Percentiles rank a stretch among this genome's conserved stretches.
Conservation (phyloP, 1,139 yeast genomes). For the Kodamaea derodonti region DNA sequence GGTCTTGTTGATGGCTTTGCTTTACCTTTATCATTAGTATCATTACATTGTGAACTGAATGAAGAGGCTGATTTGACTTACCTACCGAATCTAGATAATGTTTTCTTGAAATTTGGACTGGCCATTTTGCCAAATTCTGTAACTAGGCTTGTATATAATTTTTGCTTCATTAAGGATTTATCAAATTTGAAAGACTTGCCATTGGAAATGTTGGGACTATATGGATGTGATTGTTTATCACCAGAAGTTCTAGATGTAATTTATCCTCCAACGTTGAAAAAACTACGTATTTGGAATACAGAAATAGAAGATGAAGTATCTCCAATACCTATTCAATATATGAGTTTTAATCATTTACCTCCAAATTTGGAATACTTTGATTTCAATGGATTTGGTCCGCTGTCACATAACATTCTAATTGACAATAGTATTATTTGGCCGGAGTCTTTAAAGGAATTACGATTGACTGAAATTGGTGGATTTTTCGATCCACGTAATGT, state of each 20-base stretch:
- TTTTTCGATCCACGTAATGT: too few species aligned
- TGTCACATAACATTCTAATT: background rate
- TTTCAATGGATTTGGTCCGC: background rate
- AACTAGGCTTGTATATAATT: background rate
- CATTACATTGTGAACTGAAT: background rate
- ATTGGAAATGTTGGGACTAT: background rate
- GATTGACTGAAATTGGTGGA: background rate
- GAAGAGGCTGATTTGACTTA: background rate
- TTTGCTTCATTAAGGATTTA: background rate
- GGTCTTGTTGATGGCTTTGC: background rate
- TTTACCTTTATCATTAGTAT: background rate
- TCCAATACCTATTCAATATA: background rate
- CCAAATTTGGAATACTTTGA: background rate
- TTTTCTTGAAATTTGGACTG: background rate
- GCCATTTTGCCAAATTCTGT: background rate
- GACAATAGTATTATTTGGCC: background rate
- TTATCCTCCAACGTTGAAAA: background rate
- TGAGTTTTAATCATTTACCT: background rate
- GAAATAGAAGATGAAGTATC: background rate
- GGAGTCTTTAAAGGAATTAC: background rate
- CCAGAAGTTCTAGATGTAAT: background rate
- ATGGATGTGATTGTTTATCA: background rate
- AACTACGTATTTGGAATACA: background rate
- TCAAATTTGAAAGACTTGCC: background rate
- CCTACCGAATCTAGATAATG: background rate